Conservation (phyloP, 202 grass and related monocot species). For the Setaria viridis region DNA sequence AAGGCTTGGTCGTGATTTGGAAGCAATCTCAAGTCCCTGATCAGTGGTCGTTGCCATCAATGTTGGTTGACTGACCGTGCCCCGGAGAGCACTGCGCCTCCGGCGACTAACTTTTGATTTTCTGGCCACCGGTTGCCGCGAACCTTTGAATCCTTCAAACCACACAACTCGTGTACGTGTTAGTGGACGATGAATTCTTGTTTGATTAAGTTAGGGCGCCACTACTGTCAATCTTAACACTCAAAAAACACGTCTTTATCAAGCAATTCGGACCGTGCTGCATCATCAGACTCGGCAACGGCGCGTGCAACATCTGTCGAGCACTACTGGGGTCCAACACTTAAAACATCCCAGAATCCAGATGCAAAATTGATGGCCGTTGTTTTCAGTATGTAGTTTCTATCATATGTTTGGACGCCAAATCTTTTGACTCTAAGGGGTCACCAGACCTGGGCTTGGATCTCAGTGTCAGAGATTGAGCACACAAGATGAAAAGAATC, state of each 20-base stretch:
- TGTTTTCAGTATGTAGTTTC: not conserved
- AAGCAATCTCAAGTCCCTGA: not conserved
- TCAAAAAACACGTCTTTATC: not conserved
- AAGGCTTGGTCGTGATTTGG: not conserved
- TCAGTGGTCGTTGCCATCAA: not conserved
- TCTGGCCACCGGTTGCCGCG: not conserved
- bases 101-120: not conserved
- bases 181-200: not conserved
- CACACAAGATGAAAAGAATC: not conserved
- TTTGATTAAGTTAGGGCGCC: not conserved
- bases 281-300: not conserved
- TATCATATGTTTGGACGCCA: not conserved
- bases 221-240: not conserved
- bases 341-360: not conserved
- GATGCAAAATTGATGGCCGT: not conserved
- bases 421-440: not conserved
- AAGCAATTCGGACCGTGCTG: not conserved
- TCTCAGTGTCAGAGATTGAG: not conserved
- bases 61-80: slow-evolving; percentile 29
- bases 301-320: not conserved
- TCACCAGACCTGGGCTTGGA: not conserved
- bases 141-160: slow-evolving; percentile 35
- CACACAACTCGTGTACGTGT: not conserved
- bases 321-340: not conserved
- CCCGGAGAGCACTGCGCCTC: not conserved